Conservation (phyloP, 192 early-diverging fungal genomes). For the Thamnidium elegans region DNA sequence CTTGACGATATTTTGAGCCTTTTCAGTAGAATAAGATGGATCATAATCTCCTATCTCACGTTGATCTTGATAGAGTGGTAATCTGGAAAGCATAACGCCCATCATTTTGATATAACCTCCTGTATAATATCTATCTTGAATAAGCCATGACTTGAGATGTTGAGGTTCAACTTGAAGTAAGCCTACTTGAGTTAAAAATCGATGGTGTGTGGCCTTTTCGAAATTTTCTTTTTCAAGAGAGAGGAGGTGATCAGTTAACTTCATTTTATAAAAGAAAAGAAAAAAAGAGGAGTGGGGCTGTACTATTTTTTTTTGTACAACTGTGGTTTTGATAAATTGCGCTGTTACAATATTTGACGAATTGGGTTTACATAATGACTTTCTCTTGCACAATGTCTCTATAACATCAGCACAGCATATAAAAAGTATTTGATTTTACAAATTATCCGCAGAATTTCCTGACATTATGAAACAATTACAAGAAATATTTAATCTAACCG, state of each 20-base stretch:
- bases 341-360: too few relatives aligned
- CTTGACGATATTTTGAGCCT: slow-evolving; percentile 6
- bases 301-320: too few relatives aligned
- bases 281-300: too few relatives aligned
- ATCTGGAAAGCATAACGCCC: slow-evolving; percentile 13
- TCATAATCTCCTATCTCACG: slow-evolving; percentile 8
- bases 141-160: slow-evolving; percentile 18
- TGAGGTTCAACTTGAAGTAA: slow-evolving; percentile 8
- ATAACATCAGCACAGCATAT: too few relatives aligned
- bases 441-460: too few relatives aligned
- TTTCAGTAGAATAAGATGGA: not conserved
- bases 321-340: too few relatives aligned
- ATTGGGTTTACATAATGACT: too few relatives aligned
- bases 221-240: slow-evolving; percentile 22
- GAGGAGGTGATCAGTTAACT: slow-evolving; percentile 21
- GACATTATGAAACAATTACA: too few relatives aligned
- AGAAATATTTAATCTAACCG: too few relatives aligned
- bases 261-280: not conserved
- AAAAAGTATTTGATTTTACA: too few relatives aligned
- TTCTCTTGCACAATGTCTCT: too few relatives aligned
- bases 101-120: slow-evolving; percentile 24
- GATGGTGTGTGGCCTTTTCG: slow-evolving; percentile 22
- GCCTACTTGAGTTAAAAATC: slow-evolving; percentile 20
- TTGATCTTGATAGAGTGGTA: slow-evolving; percentile 2
- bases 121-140: slow-evolving; percentile 26